Base-by-base conservation (phyloP, 192 early-diverging fungal genomes). In the Lunasporangiospora selenospora region DNA sequence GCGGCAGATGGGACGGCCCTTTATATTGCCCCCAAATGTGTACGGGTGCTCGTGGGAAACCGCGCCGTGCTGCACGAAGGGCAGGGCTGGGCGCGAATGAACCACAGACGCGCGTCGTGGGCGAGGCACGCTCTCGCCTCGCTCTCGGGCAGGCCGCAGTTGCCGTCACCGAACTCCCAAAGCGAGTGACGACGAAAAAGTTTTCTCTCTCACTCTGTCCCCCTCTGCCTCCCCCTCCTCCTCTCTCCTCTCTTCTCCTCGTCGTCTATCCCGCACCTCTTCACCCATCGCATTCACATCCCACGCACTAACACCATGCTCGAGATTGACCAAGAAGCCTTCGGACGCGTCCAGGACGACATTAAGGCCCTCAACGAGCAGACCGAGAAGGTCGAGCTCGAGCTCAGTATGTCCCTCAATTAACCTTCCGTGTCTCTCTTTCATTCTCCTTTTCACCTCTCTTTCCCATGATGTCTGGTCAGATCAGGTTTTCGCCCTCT, bases 301-400 rank as follows among this genome's bases (percentile, higher is more conserved):
- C 27, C 31, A 23, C 33, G 23, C 52, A 31, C n/a, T 30, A 12
- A 23, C 34, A 53, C 19, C 29, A 73, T 73, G 69, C 41, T 55
- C 30, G 69, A 73, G 47, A 50, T 58, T 15, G 41, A 62, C 47
- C 45, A 43, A 19, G 39, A 51, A 36, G 31, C 26, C 36, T 38
- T 73, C 33, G 69, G 61, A 39, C 37, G 51, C 40, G 29, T 55
- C 52, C 41, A 61, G 40, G 58, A 52, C 9, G 58, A 60, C 13
- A 60, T 70, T 27, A 33, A 60, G 15, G 38, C 40, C 38, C 29
- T 63, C 49, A 16, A 34, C 49, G 26, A 44, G 46, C 47, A 43
- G 52, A 57, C 60, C 53, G 40, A 57, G 16, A 63, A 73, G 53
- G 60, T 62, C 24, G 69, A 73, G 42, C 54, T 63, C 30, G 54